These are phyloP conservation scores for Uronychia binucleata DNA, from an alignment of 73 alveolate species.

Conservation along the genomic window DNA sequence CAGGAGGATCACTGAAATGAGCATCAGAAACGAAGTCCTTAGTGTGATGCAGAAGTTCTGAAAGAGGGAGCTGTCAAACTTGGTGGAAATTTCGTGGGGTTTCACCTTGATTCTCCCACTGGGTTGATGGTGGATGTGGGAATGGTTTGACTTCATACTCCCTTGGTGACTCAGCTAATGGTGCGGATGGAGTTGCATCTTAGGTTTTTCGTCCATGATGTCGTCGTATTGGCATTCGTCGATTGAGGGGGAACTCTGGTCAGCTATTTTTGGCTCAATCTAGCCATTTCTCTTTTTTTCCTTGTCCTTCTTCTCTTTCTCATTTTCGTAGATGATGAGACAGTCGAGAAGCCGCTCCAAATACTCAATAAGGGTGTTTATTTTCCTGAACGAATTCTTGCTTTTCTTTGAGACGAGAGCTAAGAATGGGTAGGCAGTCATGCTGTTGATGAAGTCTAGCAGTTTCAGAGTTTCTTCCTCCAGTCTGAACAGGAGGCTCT, in stretches of 20 bases:
- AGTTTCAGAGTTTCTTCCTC: constrained; percentile 46
- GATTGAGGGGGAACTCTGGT: not conserved
- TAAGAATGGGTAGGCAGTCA: constrained; percentile 54
- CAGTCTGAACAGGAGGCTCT: constrained; percentile 37
- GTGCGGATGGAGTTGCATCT: too few relatives aligned
- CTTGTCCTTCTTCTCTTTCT: constrained; percentile 3
- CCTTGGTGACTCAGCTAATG: too few relatives aligned
- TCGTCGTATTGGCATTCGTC: not conserved
- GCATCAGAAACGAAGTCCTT: constrained; percentile 10
- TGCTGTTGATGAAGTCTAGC: constrained; percentile 38
- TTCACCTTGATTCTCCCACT: too few relatives aligned
- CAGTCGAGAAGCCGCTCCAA: constrained; percentile 19
- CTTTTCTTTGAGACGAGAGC: constrained; percentile 1
- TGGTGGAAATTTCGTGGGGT: too few relatives aligned
- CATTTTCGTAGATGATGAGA: constrained; percentile 21
- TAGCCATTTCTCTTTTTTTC: not conserved
- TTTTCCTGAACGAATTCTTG: not conserved
- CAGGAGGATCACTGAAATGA: constrained; percentile 8
- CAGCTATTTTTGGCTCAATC: not conserved
- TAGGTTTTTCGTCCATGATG: not conserved
- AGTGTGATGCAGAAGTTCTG: not conserved
- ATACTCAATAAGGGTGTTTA: constrained; percentile 13
- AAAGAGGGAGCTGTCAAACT: constrained; percentile 7
- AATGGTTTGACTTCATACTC: not conserved
- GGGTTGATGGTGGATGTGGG: constrained; percentile 4